A percentile compares a stretch with the other conserved stretches of the same genome.
These are phyloP conservation scores for Bullera alba DNA, from an alignment of 768 basidiomycete species.

Conservation along the genomic window DNA sequence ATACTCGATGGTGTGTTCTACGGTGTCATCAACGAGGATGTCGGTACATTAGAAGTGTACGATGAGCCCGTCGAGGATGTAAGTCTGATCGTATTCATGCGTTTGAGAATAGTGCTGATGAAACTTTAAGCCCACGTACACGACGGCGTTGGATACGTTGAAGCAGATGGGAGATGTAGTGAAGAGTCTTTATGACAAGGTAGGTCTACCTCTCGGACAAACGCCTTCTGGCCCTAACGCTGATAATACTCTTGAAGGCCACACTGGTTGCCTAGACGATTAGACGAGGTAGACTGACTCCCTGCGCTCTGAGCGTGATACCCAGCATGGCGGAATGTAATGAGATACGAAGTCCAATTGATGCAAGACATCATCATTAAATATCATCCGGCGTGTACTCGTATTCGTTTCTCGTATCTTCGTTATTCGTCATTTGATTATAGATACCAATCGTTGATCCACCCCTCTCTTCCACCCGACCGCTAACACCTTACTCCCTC, in stretches of 20 bases:
- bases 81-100: conserved; percentile 40
- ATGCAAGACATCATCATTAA: neutral
- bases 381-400: neutral
- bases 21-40: conserved; percentile 93
- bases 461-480: neutral
- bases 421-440: neutral
- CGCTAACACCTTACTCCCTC: neutral
- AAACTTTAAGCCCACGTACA: conserved; percentile 65
- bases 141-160: conserved; percentile 79
- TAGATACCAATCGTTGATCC: neutral
- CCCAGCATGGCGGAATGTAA: neutral
- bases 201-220: conserved; percentile 17
- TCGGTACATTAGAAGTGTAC: conserved; percentile 85
- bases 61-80: conserved; percentile 80
- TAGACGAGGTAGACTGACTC: too few relatives aligned
- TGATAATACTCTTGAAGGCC: too few relatives aligned
- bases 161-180: conserved; percentile 92
- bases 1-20: conserved; percentile 90
- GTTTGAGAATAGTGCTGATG: neutral
- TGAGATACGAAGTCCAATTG: neutral
- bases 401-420: too few relatives aligned
- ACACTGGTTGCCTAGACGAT: neutral
- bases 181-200: conserved; percentile 84
- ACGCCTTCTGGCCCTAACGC: too few relatives aligned
- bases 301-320: neutral